A percentile compares a stretch with the other conserved stretches of the same genome.
Evolutionary conservation across 345 rosid species (phyloP).

Genomic region (Rhodamnia rubescens): DNA sequence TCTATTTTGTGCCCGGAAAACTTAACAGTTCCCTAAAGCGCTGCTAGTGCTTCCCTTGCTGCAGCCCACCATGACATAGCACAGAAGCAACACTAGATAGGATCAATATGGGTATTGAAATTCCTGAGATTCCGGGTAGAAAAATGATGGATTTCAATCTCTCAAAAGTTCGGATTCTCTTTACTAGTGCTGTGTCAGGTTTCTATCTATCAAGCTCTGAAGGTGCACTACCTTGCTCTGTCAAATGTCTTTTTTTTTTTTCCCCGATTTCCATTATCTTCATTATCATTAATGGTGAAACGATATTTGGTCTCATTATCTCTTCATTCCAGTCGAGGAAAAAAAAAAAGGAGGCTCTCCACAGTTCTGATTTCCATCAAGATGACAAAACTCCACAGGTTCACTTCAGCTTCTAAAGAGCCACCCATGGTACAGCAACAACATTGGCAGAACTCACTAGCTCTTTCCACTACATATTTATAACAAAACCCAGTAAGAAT

Average conservation of each 20-base stretch:
- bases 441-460: background rate
- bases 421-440: background rate
- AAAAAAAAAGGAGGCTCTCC: background rate
- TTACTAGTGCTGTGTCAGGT: background rate
- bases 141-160: background rate
- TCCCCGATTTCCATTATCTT: background rate
- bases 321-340: background rate
- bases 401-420: background rate
- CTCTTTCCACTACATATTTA: background rate
- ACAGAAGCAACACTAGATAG: background rate
- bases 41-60: background rate
- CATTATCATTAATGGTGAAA: background rate
- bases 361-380: background rate
- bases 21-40: background rate
- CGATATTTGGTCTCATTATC: background rate
- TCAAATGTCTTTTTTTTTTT: background rate
- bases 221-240: background rate
- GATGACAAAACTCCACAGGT: background rate
- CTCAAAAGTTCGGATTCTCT: background rate
- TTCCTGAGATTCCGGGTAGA: background rate
- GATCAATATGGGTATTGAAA: background rate
- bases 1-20: background rate
- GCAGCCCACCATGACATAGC: background rate
- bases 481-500: background rate
- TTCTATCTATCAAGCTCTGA: background rate